Evolutionary conservation across 495 filamentous ascomycete genomes (phyloP).

Genomic region (Aspergillus diversus): DNA sequence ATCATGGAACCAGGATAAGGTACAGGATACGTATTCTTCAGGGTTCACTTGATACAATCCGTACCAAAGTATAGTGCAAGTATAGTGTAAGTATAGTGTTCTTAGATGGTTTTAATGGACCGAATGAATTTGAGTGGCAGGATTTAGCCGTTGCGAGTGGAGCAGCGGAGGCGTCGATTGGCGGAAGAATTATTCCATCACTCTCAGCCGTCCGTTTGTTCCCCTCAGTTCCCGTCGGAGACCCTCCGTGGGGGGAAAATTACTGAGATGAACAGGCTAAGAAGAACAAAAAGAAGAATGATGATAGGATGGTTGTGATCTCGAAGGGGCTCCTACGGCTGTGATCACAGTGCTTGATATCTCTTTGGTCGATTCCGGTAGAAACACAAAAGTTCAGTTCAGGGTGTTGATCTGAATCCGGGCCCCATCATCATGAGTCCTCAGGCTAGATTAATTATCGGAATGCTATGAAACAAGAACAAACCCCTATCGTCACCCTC

Average conservation of each 20-base stretch:
- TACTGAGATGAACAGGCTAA: too few relatives aligned
- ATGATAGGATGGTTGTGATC: too few relatives aligned
- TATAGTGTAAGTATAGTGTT: too few relatives aligned
- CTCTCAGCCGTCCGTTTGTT: conserved; percentile 18
- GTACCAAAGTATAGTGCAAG: too few relatives aligned
- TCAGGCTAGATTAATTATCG: background rate
- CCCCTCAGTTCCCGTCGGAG: conserved; percentile 26
- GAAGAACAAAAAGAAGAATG: too few relatives aligned
- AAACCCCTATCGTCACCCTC: background rate
- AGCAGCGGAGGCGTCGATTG: conserved; percentile 27
- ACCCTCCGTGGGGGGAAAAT: conserved; percentile 25
- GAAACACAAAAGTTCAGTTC: background rate
- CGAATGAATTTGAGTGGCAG: conserved; percentile 18
- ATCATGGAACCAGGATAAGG: conserved; percentile 15
- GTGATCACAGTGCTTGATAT: background rate
- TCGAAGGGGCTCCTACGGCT: too few relatives aligned
- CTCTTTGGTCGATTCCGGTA: background rate
- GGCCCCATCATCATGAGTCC: background rate
- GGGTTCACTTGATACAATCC: too few relatives aligned
- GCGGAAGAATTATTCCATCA: conserved; percentile 42
- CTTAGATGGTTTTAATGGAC: background rate
- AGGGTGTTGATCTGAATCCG: background rate
- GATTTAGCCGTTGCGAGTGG: conserved; percentile 17
- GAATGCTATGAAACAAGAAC: conserved; percentile 1
- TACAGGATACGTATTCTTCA: too few relatives aligned